Evolutionary conservation across 2,329 filamentous ascomycete genomes (phyloP).

Genomic region (Aplosporella prunicola): DNA sequence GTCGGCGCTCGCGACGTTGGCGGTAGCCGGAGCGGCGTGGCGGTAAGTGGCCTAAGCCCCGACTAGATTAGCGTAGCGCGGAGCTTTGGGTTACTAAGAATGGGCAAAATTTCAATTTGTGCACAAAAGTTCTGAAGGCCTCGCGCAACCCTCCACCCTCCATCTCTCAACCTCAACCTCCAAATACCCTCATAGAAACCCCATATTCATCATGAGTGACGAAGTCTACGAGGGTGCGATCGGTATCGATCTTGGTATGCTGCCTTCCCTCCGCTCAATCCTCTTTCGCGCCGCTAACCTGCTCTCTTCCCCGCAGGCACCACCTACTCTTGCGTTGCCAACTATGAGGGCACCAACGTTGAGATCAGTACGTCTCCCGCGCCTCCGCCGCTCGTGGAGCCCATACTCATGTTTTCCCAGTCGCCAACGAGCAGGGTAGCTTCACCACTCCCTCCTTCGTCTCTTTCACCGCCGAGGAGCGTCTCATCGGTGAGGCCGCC

Average conservation of each 20-base stretch:
- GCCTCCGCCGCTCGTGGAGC: slow-evolving; percentile 7
- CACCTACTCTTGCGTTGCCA: slow-evolving; percentile 99
- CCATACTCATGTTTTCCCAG: slow-evolving; percentile 29
- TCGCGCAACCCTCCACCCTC: slow-evolving; percentile 13
- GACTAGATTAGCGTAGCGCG: too few relatives aligned
- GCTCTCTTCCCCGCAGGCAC: slow-evolving; percentile 56
- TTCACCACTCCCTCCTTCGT: slow-evolving; percentile 99
- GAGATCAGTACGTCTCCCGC: slow-evolving; percentile 69
- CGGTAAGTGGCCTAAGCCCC: too few relatives aligned
- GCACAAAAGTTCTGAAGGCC: slow-evolving; percentile 11
- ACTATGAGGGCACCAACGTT: slow-evolving; percentile 98
- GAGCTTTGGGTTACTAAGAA: slow-evolving; percentile 10
- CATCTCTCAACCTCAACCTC: slow-evolving; percentile 19
- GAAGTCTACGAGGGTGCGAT: slow-evolving; percentile 99
- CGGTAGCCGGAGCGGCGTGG: too few relatives aligned
- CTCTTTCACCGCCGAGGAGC: slow-evolving; percentile 97
- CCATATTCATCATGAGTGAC: slow-evolving; percentile 66
- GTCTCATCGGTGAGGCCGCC: slow-evolving; percentile 96
- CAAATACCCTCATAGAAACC: slow-evolving; percentile 23
- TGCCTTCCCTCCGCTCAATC: slow-evolving; percentile 13
- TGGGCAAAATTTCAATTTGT: slow-evolving; percentile 9
- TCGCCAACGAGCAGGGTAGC: slow-evolving; percentile 99
- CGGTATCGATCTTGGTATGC: slow-evolving; percentile 97
- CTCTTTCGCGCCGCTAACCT: not conserved
- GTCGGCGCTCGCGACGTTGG: too few relatives aligned